Conservation (phyloP, 306 rosid species). For the Benincasa hispida region DNA sequence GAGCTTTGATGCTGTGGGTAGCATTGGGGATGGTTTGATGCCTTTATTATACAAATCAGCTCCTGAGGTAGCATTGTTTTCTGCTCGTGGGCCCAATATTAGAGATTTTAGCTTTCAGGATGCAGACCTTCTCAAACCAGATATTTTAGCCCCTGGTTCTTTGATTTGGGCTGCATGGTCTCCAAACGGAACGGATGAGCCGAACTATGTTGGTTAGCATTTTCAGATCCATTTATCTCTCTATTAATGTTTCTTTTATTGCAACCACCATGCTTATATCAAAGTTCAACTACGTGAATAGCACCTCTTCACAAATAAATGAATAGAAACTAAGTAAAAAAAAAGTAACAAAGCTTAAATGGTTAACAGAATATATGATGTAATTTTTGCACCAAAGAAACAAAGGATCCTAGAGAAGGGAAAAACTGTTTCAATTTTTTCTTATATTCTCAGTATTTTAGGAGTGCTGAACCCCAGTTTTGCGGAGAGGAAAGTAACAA, state of each 20-base stretch:
- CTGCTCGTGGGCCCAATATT: slow-evolving; percentile 94
- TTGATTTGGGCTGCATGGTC: slow-evolving; percentile 99
- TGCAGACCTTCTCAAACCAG: slow-evolving; percentile 99
- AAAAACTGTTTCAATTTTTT: background rate
- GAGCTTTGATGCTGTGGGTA: slow-evolving; percentile 71
- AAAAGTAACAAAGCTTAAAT: background rate
- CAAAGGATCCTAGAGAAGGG: background rate
- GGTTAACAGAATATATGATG: background rate
- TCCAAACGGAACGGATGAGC: slow-evolving; percentile 95
- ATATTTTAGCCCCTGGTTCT: slow-evolving; percentile 95
- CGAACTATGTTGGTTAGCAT: slow-evolving; percentile 67
- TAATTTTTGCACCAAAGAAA: background rate
- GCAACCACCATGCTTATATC: background rate
- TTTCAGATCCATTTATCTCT: background rate
- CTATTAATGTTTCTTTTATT: background rate
- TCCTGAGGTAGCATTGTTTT: slow-evolving; percentile 89
- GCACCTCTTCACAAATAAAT: background rate
- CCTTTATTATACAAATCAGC: slow-evolving; percentile 95
- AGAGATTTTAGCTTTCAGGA: slow-evolving; percentile 89
- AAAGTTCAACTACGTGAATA: background rate
- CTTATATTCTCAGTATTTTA: background rate
- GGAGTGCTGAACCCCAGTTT: background rate
- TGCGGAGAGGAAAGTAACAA: background rate
- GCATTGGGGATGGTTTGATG: slow-evolving; percentile 80
- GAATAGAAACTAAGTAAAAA: background rate